phyloP scores from a whole-genome alignment of 1,284 basidiomycete genomes.

The Peniophora sp. region DNA sequence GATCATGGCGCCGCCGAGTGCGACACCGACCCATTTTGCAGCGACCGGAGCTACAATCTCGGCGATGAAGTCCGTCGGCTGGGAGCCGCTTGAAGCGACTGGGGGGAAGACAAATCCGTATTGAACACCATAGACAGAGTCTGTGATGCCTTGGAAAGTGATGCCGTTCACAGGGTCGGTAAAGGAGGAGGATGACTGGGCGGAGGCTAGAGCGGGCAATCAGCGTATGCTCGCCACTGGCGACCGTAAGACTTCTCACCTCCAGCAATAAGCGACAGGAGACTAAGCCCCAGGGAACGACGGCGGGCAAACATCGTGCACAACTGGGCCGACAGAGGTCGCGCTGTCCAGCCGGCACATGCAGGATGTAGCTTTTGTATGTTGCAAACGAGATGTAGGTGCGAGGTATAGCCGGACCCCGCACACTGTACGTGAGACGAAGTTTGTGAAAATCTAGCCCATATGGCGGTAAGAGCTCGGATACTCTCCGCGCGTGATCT shows the following conservation, averaged over 20 bases:
- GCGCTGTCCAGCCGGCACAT: too few species aligned
- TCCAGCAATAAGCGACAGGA: slow-evolving; percentile 19
- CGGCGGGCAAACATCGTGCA: slow-evolving; percentile 3
- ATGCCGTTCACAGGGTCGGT: slow-evolving; percentile 48
- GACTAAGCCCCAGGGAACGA: slow-evolving; percentile 17
- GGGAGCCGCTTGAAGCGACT: slow-evolving; percentile 25
- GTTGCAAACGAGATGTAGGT: too few species aligned
- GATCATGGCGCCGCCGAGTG: slow-evolving; percentile 48
- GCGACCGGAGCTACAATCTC: slow-evolving; percentile 50
- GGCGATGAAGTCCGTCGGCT: slow-evolving; percentile 49
- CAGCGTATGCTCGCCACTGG: not conserved
- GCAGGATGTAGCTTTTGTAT: too few species aligned
- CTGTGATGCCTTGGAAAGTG: slow-evolving; percentile 43
- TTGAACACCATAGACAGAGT: slow-evolving; percentile 39
- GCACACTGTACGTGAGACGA: too few species aligned
- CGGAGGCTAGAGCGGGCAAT: slow-evolving; percentile 23
- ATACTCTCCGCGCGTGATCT: too few species aligned
- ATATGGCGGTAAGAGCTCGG: too few species aligned
- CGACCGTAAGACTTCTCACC: slow-evolving; percentile 14
- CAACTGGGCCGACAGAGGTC: too few species aligned
- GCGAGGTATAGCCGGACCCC: too few species aligned
- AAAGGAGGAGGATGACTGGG: slow-evolving; percentile 31
- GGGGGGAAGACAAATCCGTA: slow-evolving; percentile 50
- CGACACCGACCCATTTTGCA: slow-evolving; percentile 44
- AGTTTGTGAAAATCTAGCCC: too few species aligned